Percentiles rank a stretch among this genome's conserved stretches.
Conservation (phyloP, 768 basidiomycete species). For the Pisolithus marmoratus region DNA sequence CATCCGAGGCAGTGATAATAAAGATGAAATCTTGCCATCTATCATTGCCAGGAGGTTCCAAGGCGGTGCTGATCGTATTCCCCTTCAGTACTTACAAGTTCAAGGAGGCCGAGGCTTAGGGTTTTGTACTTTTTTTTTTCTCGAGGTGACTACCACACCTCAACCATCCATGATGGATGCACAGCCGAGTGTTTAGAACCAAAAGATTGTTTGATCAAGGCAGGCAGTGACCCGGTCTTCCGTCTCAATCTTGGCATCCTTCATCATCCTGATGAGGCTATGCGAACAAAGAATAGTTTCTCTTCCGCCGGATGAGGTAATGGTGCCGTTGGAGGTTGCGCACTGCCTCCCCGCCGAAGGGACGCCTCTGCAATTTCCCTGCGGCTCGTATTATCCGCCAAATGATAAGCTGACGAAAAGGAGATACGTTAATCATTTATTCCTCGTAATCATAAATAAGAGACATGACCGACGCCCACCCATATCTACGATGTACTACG, state of each 20-base stretch:
- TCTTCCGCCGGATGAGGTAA: background rate
- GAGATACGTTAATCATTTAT: constrained; percentile 3
- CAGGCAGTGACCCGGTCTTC: background rate
- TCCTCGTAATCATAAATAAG: constrained; percentile 11
- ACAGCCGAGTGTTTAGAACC: too few species aligned
- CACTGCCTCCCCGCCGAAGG: background rate
- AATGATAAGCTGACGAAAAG: background rate
- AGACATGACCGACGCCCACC: constrained; percentile 10
- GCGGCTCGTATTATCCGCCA: background rate
- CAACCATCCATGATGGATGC: too few species aligned
- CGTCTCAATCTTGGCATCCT: background rate
- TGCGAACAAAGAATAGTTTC: background rate
- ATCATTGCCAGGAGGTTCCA: background rate
- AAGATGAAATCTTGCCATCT: too few species aligned
- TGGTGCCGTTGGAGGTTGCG: background rate
- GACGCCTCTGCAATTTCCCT: background rate
- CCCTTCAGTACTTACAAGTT: background rate
- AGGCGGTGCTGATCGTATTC: background rate
- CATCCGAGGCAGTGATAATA: too few species aligned
- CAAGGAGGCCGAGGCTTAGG: background rate
- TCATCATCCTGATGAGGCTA: background rate
- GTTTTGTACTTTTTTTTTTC: background rate
- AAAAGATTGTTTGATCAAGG: background rate
- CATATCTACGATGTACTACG: constrained; percentile 15
- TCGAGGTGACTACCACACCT: background rate